Evolutionary conservation across 805 yeast species (phyloP).

Genomic region (Candida nanaspora): DNA sequence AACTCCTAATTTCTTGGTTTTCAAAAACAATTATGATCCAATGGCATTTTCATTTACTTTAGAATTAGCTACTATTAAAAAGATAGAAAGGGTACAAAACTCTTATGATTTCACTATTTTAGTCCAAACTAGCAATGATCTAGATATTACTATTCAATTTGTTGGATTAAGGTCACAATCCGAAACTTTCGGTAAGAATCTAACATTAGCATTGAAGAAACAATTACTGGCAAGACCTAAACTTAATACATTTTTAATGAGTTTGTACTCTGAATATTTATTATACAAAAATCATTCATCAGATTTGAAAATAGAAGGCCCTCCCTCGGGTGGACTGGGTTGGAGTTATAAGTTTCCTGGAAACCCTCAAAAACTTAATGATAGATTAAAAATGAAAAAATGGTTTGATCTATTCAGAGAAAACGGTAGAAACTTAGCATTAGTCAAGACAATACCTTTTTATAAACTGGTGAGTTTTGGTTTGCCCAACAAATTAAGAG

Average conservation of each 20-base stretch:
- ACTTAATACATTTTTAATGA: conserved; percentile 55
- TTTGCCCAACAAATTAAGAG: conserved; percentile 87
- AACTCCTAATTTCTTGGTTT: conserved; percentile 70
- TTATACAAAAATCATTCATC: conserved; percentile 49
- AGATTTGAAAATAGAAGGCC: conserved; percentile 34
- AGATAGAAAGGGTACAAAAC: conserved; percentile 80
- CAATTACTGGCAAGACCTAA: conserved; percentile 57
- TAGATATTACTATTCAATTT: conserved; percentile 60
- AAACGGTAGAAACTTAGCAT: conserved; percentile 77
- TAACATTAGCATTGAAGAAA: conserved; percentile 54
- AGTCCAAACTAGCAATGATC: conserved; percentile 60
- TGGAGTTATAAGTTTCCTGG: conserved; percentile 84
- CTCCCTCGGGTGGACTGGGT: conserved; percentile 85
- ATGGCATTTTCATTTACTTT: conserved; percentile 60
- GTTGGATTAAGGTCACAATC: conserved; percentile 74
- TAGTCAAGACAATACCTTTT: conserved; percentile 69
- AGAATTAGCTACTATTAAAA: conserved; percentile 71
- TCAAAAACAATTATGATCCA: conserved; percentile 63
- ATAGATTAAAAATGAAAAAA: conserved; percentile 76
- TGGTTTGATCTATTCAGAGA: conserved; percentile 89
- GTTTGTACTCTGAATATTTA: conserved; percentile 82
- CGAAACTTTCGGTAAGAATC: conserved; percentile 67
- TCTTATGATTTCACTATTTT: conserved; percentile 72
- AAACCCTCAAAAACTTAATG: conserved; percentile 66
- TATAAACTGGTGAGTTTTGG: conserved; percentile 85